Evolutionary conservation across 495 filamentous ascomycete species (phyloP), one percentile per base, ranked within the genome.

Genomic region (Trichocladium antarcticum): DNA sequence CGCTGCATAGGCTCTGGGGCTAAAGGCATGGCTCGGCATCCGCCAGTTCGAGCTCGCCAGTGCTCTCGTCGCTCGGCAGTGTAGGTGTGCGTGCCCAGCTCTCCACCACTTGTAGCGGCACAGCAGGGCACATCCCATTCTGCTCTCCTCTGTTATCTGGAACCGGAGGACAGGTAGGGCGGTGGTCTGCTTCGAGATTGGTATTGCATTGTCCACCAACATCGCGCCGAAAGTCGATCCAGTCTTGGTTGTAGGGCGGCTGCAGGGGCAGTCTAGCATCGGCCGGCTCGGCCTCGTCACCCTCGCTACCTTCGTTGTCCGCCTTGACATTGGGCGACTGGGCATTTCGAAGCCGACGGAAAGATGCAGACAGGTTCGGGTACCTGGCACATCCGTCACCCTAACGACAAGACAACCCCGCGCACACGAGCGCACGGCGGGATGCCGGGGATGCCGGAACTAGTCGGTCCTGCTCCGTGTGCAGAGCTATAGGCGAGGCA

Each of bases 1-100:
- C 28, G 37, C 47, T 35, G 36, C 47, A 15, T 51, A 19, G 49
- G 17, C 46, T 54, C 20, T 54, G 19, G 45, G 36, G 40, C 51
- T 9, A 45, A 43, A 42, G 47, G 47, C 17, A 17, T 39, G 37
- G 36, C 46, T 29, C 47, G 37, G 37, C n/a, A 49, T 49, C 37
- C 28, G 38, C 47, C 12, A 29, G 47, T 42, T 49, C 36, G 37
- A 42, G 47, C 29, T 41, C 47, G 48, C 48, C 27, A 20, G 29
- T 50, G 48, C 41, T 50, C 40, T 50, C 41, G 31, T 44, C 40
- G 22, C 17, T 34, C 20, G 40, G 41, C 34, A 50, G 32, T 36
- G 24, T 50, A 31, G 48, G 41, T 43, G 20, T 50, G 34, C 19
- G 20, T 45, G 27, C 40, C 48, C 40, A 28, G 37, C 47, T 49